These are phyloP conservation scores for Durio zibethinus DNA, from an alignment of 345 rosid species.

Conservation along the genomic window DNA sequence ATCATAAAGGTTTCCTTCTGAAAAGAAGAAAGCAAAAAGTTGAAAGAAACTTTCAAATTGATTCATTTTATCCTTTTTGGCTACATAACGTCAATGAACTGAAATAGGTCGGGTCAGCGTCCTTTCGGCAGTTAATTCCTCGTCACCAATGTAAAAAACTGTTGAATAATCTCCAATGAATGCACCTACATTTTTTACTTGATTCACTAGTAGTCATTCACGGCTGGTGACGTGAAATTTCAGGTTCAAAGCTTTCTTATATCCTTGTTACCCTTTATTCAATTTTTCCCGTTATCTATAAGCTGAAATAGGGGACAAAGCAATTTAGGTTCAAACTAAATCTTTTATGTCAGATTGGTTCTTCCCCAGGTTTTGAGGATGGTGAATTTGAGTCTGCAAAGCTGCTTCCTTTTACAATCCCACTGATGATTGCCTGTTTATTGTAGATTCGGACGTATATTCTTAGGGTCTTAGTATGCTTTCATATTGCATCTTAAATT, in stretches of 20 bases:
- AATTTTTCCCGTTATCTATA: not conserved
- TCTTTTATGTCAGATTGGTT: slow-evolving; percentile 83
- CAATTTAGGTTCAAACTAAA: slow-evolving; percentile 31
- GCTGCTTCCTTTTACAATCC: slow-evolving; percentile 64
- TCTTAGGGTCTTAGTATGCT: not conserved
- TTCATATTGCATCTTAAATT: not conserved
- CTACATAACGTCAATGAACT: not conserved
- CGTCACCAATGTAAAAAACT: not conserved
- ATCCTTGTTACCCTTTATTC: not conserved
- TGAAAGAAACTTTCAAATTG: not conserved
- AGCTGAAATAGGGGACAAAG: slow-evolving; percentile 14
- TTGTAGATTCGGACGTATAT: slow-evolving; percentile 91
- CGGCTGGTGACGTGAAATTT: not conserved
- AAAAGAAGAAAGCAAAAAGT: not conserved
- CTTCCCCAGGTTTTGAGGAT: slow-evolving; percentile 95
- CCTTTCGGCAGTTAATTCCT: not conserved
- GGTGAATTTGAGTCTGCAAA: slow-evolving; percentile 88
- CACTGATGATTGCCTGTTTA: slow-evolving; percentile 70
- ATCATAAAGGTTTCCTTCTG: not conserved
- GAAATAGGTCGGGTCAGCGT: not conserved
- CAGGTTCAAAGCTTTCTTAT: not conserved
- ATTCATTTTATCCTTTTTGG: not conserved
- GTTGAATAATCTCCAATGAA: not conserved
- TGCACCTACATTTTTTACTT: not conserved
- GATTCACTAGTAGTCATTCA: not conserved